Evolutionary conservation across 371 early-diverging fungal species (phyloP).

Genomic region (Mucor ambiguus): DNA sequence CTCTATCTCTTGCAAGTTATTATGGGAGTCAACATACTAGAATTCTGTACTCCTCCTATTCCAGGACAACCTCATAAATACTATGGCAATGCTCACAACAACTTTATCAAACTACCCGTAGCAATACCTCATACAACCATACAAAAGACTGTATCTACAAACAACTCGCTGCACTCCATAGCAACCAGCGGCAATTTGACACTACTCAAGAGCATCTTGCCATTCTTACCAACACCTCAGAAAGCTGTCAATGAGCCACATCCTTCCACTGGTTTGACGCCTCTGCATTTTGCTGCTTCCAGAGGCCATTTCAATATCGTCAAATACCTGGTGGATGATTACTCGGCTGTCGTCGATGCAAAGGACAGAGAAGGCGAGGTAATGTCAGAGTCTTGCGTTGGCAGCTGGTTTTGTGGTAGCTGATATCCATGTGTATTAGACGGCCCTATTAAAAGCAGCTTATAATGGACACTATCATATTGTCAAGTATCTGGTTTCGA

Average conservation of each 20-base stretch:
- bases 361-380: slow-evolving; percentile 78
- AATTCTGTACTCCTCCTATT: slow-evolving; percentile 67
- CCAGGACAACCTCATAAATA: slow-evolving; percentile 68
- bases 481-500: slow-evolving; percentile 64
- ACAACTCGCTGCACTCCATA: slow-evolving; percentile 34
- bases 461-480: slow-evolving; percentile 69
- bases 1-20: neutral
- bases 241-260: slow-evolving; percentile 52
- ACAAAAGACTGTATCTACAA: slow-evolving; percentile 16
- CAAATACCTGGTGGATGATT: slow-evolving; percentile 63
- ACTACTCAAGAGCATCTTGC: slow-evolving; percentile 36
- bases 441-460: slow-evolving; percentile 80
- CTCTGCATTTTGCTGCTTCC: slow-evolving; percentile 74
- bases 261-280: slow-evolving; percentile 65
- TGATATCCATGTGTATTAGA: slow-evolving; percentile 42
- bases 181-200: slow-evolving; percentile 45
- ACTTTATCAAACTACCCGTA: slow-evolving; percentile 54
- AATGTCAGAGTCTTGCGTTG: slow-evolving; percentile 9
- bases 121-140: slow-evolving; percentile 17
- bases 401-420: neutral
- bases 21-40: slow-evolving; percentile 27
- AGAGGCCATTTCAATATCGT: slow-evolving; percentile 73
- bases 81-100: slow-evolving; percentile 65
- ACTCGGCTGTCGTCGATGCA: slow-evolving; percentile 67
- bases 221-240: slow-evolving; percentile 35